phyloP scores from a whole-genome alignment of 768 basidiomycete species.

The Tricholoma furcatifolium region DNA sequence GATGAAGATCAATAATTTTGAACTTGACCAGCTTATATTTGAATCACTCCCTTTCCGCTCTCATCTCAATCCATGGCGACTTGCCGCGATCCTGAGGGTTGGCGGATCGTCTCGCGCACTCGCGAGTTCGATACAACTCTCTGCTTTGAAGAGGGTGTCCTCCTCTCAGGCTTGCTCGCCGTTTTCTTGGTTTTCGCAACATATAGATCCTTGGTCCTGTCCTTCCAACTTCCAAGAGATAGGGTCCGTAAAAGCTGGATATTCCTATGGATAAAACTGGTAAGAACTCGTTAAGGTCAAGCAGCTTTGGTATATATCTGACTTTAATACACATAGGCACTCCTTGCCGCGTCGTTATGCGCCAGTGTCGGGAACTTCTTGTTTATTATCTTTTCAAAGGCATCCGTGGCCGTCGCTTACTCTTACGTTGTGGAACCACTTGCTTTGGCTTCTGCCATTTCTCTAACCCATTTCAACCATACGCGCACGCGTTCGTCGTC shows the following conservation, averaged over 20 bases:
- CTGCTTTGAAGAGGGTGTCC: slow-evolving; percentile 76
- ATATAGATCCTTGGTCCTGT: slow-evolving; percentile 32
- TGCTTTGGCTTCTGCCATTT: slow-evolving; percentile 44
- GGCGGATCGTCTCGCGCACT: slow-evolving; percentile 53
- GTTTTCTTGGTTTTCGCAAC: slow-evolving; percentile 42
- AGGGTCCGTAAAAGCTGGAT: slow-evolving; percentile 48
- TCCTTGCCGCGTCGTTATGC: slow-evolving; percentile 46
- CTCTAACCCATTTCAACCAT: slow-evolving; percentile 68
- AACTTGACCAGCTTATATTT: not conserved
- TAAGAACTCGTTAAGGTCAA: slow-evolving; percentile 33
- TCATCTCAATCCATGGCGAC: slow-evolving; percentile 30
- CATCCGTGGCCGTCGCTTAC: slow-evolving; percentile 42
- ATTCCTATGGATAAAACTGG: slow-evolving; percentile 64
- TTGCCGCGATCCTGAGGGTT: slow-evolving; percentile 64
- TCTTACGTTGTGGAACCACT: slow-evolving; percentile 60
- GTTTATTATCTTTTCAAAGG: slow-evolving; percentile 33
- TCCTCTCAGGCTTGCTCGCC: slow-evolving; percentile 55
- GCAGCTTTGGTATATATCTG: not conserved
- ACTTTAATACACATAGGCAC: slow-evolving; percentile 31
- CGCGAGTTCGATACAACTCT: slow-evolving; percentile 76
- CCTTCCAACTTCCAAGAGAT: slow-evolving; percentile 20
- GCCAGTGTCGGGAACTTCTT: slow-evolving; percentile 44
- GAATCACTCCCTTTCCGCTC: not conserved
- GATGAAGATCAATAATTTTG: not conserved
- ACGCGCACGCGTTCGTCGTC: slow-evolving; percentile 70